Evolutionary conservation across 805 yeast genomes (phyloP), one percentile per base, ranked within the genome.

Genomic region (Nematodospora valgi): DNA sequence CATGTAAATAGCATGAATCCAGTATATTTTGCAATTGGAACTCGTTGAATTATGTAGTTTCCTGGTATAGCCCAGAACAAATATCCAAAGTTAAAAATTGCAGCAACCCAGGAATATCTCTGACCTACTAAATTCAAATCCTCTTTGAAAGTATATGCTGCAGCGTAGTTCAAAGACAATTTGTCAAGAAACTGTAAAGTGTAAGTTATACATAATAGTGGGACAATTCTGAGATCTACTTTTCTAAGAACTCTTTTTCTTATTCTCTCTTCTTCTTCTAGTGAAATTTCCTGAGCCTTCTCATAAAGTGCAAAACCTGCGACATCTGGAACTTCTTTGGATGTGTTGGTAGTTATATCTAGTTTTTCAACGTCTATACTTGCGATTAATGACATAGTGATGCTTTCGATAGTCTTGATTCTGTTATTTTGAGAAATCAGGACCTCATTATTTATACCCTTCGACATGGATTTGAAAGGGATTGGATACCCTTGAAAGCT

Each of bases 181-280:
- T 52, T 57, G 40, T 51, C 58, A 23, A 50, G 40, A 32, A 50
- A 56, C 30, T 50, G 59, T 28, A 51, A 42, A 26, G 44, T 41
- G 34, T 56, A 57, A 9, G 59, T 51, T 24, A 54, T 37, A 34
- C 57, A 51, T 24, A 55, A 38, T 22, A 54, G 28, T 2, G 60
- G 54, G 40, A 67, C 40, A 40, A 66, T 39, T 31, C 56, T 47
- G 34, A 32, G 37, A 45, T 68, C 71, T 14, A 66, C 41, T 41
- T 60, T 65, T 32, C 62, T 46, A 25, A 58, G 47, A 30, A 64
- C 47, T 14, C 46, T 38, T 19, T 40, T 42, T 17, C 55, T 44
- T 16, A 45, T 51, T 2, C 37, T 30, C 7, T 45, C 49, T 15
- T 46, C 37, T 41, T 64, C 68, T 26, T 51, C 64, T 4, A 47